These are phyloP conservation scores for Lentinula detonsa DNA, from an alignment of 768 basidiomycete genomes.

Conservation along the genomic window DNA sequence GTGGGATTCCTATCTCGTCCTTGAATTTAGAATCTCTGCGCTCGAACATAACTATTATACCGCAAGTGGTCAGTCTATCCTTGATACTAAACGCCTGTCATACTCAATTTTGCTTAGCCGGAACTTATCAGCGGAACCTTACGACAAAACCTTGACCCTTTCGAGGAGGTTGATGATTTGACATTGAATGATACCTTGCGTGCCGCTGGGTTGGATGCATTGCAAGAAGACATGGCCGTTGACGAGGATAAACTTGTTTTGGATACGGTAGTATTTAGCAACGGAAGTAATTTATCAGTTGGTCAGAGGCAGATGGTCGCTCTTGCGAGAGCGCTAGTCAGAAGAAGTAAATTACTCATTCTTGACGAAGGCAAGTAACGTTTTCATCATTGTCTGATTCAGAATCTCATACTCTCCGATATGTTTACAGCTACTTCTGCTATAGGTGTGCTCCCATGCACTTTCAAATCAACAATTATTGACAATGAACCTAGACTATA, in stretches of 20 bases:
- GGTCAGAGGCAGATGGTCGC: conserved; percentile 65
- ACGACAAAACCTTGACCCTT: conserved; percentile 54
- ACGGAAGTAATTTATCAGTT: conserved; percentile 64
- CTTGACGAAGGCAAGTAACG: conserved; percentile 51
- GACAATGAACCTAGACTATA: conserved; percentile 12
- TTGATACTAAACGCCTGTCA: not conserved
- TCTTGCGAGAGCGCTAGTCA: conserved; percentile 51
- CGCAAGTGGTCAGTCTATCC: conserved; percentile 22
- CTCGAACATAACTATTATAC: conserved; percentile 39
- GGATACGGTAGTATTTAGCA: conserved; percentile 51
- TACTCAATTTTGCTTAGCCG: conserved; percentile 20
- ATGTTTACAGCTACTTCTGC: conserved; percentile 13
- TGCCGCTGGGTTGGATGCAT: conserved; percentile 35
- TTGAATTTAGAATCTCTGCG: conserved; percentile 41
- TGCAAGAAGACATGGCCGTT: conserved; percentile 19
- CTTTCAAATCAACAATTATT: not conserved
- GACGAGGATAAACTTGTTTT: conserved; percentile 35
- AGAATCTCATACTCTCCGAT: not conserved
- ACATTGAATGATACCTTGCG: conserved; percentile 39
- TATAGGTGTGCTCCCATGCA: conserved; percentile 13
- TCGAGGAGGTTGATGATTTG: conserved; percentile 47
- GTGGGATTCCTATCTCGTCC: conserved; percentile 31
- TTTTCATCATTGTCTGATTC: not conserved
- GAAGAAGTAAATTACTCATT: conserved; percentile 45
- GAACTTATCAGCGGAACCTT: conserved; percentile 50